Evolutionary conservation across 2,329 filamentous ascomycete genomes (phyloP), one percentile per base, ranked within the genome.

Genomic region (Pezicula radicicola): DNA sequence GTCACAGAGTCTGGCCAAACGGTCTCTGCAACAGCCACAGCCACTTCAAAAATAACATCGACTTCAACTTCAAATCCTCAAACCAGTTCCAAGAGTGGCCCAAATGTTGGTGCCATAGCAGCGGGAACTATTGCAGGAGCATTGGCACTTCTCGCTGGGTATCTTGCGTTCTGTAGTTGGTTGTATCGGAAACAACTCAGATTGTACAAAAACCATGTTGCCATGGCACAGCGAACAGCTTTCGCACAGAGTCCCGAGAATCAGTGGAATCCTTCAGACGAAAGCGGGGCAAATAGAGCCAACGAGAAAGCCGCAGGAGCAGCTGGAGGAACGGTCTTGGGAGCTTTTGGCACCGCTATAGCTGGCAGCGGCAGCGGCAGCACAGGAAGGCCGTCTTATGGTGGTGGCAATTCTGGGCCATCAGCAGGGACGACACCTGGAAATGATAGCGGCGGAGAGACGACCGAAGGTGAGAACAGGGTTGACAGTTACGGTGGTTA

Each of bases 111-210:
- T 0, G 71, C 75, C 13, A 74, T 80, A 47, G 73, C 73, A 15
- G 74, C 75, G 2, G 73, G 74, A 25, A 70, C 85, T 18, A 72
- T 91, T 30, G 87, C 88, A 0, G 86, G 84, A n/a, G 63, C 85
- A 4, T 75, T 88, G 4, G 81, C 81, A 45, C 60, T 87, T 16
- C 62, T 83, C 0, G 84, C 84, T 2, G 70, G 73, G 2, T 89
- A 89, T 65, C 77, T 89, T 12, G 84, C 82, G 43, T 89, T 87
- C 73, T 88, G 85, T 68, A 78, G 81, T 16, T 90, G 84, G 81
- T 72, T 91, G 7, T 91, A 91, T 72, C 78, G 86, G 27, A 84
- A 84, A 46, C 87, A 88, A 66, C 78, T 91, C 15, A 69, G 73
- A 28, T 79, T 88, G 9, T 91, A 90, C 74, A 85, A 86, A 68